These are phyloP conservation scores for Pythium brassicae DNA, from an alignment of 352 stramenopile genomes.

Conservation along the genomic window DNA sequence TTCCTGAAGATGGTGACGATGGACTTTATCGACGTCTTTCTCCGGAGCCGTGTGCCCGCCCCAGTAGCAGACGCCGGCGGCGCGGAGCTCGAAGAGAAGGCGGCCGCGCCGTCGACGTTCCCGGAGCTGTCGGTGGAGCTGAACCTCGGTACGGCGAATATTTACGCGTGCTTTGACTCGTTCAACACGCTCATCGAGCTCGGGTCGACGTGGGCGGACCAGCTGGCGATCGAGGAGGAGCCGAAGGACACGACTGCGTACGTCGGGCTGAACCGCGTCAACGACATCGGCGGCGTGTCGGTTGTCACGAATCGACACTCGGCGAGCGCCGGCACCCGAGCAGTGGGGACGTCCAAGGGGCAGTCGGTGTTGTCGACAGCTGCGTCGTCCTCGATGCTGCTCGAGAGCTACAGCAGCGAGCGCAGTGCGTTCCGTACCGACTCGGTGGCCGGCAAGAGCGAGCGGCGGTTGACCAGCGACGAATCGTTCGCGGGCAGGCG, in stretches of 20 bases:
- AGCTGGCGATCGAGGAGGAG: constrained; percentile 60
- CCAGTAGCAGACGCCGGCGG: constrained; percentile 6
- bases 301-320: constrained; percentile 72
- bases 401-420: constrained; percentile 2
- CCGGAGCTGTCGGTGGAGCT: constrained; percentile 80
- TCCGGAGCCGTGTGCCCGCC: constrained; percentile 56
- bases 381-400: background rate
- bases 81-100: constrained; percentile 26
- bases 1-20: constrained; percentile 85
- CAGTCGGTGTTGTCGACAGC: constrained; percentile 1
- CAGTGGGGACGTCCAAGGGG: constrained; percentile 16
- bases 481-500: constrained; percentile 9
- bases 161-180: constrained; percentile 88
- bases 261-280: constrained; percentile 61
- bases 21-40: constrained; percentile 82
- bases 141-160: constrained; percentile 79
- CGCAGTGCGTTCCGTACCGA: constrained; percentile 1
- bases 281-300: constrained; percentile 53
- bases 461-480: constrained; percentile 14
- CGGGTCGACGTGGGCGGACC: constrained; percentile 61
- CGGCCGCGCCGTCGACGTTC: constrained; percentile 25
- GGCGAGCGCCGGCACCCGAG: constrained; percentile 18
- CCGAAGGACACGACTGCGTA: constrained; percentile 73
- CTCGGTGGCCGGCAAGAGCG: background rate
- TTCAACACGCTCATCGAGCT: constrained; percentile 84